These are phyloP conservation scores for Sporobolomyces pararoseus DNA, from an alignment of 768 basidiomycete genomes.

Conservation along the genomic window DNA sequence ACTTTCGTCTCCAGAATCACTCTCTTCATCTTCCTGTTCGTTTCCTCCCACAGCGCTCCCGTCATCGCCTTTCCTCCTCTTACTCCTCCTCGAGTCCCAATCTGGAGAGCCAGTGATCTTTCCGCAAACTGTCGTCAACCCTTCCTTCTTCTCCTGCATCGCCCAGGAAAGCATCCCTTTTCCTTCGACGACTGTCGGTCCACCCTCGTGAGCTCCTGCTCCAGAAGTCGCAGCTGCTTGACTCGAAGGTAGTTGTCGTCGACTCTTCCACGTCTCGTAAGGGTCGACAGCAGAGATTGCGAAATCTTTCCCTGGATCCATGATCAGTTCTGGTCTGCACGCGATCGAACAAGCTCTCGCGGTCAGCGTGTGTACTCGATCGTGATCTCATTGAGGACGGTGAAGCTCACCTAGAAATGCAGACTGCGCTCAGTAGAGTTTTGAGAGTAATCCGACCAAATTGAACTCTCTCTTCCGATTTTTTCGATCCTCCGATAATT, in stretches of 20 bases:
- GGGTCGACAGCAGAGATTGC: constrained; percentile 40
- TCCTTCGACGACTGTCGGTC: constrained; percentile 35
- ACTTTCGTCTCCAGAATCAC: constrained; percentile 28
- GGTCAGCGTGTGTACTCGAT: no score
- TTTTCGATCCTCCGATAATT: constrained; percentile 12
- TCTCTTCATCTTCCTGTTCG: constrained; percentile 22
- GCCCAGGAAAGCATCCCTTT: constrained; percentile 44
- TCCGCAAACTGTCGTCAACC: constrained; percentile 36
- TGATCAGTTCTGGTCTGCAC: constrained; percentile 37
- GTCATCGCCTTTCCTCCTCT: constrained; percentile 14
- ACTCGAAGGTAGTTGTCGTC: not conserved
- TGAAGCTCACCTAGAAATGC: constrained; percentile 39
- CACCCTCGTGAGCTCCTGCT: not conserved
- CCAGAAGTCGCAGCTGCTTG: not conserved
- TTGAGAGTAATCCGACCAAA: constrained; percentile 40
- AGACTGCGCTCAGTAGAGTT: constrained; percentile 39
- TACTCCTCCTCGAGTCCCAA: constrained; percentile 4
- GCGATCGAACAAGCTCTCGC: not conserved
- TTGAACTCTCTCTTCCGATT: constrained; percentile 18
- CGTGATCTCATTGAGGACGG: no score
- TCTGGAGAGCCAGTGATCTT: constrained; percentile 4
- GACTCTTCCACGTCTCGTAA: constrained; percentile 33
- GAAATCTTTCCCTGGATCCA: constrained; percentile 38
- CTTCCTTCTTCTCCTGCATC: constrained; percentile 40
- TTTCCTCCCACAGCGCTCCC: not conserved